Evolutionary conservation across 768 basidiomycete genomes (phyloP), one percentile per base, ranked within the genome.

Genomic region (Suillus subaureus): DNA sequence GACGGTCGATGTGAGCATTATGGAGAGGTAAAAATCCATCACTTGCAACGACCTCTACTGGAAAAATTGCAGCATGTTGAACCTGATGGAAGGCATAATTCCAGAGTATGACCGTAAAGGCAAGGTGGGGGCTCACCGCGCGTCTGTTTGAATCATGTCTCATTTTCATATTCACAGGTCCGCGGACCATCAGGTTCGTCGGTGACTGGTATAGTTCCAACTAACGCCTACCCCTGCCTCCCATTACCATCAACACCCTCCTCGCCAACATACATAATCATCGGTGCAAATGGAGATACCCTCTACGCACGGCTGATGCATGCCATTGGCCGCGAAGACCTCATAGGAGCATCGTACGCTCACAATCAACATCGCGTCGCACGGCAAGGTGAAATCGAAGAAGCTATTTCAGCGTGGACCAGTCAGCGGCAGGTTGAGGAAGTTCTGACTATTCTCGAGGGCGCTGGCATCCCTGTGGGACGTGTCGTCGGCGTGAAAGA

Each of bases 151-250:
- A 58, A 26, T 54, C 37, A 39, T 43, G 18, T 18, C 51, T 21
- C 12, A 15, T 45, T 6, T 18, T 43, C 39, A 28, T 15, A 37
- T 31, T n/a, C 4, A 31, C 55, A 89, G 88, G 82, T 85, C 67
- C 87, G 90, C 45, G 86, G 89, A 13, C 90, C 89, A 2, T 91
- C 90, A 11, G 89, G 89, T 26, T 90, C 89, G 7, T 90, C 89
- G 4, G 82, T 91, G 35, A 91, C 89, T 0, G 89, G 90, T 1
- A 90, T 91, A 45, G 90, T 91, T 9, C 89, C 90, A 1, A 90
- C 89, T 12, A 91, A 91, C 69, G 89, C 89, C 6, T 90, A 89
- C 72, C 89, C 89, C 4, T 90, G 89, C 75, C 79, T 82, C 31
- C 83, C 88, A 9, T 78, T 83, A 13, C 75, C 70, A 1, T 66